These are phyloP conservation scores for Boletus pseudopeckii DNA, from an alignment of 768 basidiomycete species.

Conservation along the genomic window DNA sequence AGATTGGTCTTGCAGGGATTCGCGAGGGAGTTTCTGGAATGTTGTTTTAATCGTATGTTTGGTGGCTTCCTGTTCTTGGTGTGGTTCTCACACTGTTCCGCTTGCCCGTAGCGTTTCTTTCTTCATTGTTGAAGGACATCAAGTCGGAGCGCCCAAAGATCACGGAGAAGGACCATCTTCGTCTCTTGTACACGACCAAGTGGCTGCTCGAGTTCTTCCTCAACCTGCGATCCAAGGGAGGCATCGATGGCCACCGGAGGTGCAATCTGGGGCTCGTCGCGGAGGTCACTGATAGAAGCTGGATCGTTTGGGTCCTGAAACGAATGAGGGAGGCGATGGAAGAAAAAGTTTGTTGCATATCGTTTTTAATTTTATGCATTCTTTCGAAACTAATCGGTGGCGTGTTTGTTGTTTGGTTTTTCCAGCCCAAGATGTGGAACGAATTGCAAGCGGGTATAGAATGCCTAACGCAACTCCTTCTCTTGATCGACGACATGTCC, in stretches of 20 bases:
- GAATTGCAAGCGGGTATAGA: constrained; percentile 94
- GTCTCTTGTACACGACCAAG: constrained; percentile 80
- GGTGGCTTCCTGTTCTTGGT: constrained; percentile 6
- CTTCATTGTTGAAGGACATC: constrained; percentile 86
- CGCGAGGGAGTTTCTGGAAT: constrained; percentile 70
- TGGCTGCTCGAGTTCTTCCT: constrained; percentile 96
- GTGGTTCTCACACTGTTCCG: constrained; percentile 15
- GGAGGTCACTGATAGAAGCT: constrained; percentile 80
- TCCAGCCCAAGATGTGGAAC: constrained; percentile 88
- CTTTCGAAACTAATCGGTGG: constrained; percentile 7
- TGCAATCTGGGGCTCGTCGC: constrained; percentile 76
- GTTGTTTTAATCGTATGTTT: constrained; percentile 84
- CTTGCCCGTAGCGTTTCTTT: constrained; percentile 69
- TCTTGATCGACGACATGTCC: constrained; percentile 85
- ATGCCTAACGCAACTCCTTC: constrained; percentile 87
- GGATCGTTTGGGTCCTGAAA: constrained; percentile 87
- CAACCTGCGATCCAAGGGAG: constrained; percentile 38
- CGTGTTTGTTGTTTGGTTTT: constrained; percentile 3
- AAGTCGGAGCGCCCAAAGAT: constrained; percentile 88
- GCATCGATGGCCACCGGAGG: constrained; percentile 29
- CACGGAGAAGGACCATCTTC: constrained; percentile 91
- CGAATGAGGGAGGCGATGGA: constrained; percentile 88
- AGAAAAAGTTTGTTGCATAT: constrained; percentile 64
- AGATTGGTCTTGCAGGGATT: constrained; percentile 61
- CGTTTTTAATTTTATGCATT: background rate